Evolutionary conservation across 2,329 filamentous ascomycete species (phyloP), one percentile per base, ranked within the genome.

Genomic region (Fusarium poae): DNA sequence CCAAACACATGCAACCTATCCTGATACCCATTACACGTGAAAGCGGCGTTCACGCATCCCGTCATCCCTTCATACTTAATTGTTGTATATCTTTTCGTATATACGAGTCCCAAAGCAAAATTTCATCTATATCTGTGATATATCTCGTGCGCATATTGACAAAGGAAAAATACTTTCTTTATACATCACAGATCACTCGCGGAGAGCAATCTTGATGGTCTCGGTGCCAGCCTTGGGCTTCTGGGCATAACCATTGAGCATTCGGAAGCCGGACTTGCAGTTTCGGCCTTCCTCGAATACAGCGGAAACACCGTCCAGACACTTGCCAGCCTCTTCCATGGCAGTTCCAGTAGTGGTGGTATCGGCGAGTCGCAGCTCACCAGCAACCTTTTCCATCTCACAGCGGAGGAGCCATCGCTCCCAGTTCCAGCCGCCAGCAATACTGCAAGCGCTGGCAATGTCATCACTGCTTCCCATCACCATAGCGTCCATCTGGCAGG

Each of bases 401-500:
- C 95, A 86, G 75, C 93, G 92, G 71, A 97, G 82, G 78, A 98
- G 87, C 96, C 96, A 99, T 78, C 93, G 92, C 85, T 99, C 96
- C 95, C 94, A 99, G 77, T 90, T 90, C 90, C 94, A 96, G 27
- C 91, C 90, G 6, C 93, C 96, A 1, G 95, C 88, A 40, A 98
- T 82, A 21, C 94, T 94, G 15, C 92, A 91, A 69, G 97, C 84
- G 72, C 87, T 89, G 3, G 92, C 92, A 16, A 90, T 88, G 75
- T 89, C 88, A 50, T 89, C 87, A 0, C 91, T 93, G 73, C 87
- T 91, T 10, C 92, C 92, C 70, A 78, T 81, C 1, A 88, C 83
- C 76, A 88, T 85, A 20, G 90, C 89, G 66, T 92, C 89, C 70
- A 88, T 83, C 69, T 86, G 83, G 62, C 85, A 80, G 13, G 82